Conservation (phyloP, 2,329 filamentous ascomycete genomes). For the Zymoseptoria tritici region DNA sequence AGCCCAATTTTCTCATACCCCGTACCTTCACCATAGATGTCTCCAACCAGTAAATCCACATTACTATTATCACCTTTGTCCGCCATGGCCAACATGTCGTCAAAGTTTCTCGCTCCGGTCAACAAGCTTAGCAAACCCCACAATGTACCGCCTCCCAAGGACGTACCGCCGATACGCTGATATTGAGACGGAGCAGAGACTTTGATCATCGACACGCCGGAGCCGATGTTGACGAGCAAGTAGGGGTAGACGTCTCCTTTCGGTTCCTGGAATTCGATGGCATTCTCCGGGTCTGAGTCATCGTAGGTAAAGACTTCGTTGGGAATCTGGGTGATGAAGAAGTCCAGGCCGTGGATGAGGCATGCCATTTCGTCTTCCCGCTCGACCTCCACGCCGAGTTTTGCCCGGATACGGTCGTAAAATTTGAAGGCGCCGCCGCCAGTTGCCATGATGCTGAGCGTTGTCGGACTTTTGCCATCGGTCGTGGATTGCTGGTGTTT, state of each 20-base stretch:
- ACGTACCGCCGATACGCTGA: conserved; percentile 88
- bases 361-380: conserved; percentile 99
- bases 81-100: conserved; percentile 91
- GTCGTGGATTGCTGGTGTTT: conserved; percentile 55
- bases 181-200: conserved; percentile 83
- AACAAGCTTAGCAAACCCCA: conserved; percentile 90
- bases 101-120: conserved; percentile 90
- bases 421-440: conserved; percentile 95
- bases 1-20: conserved; percentile 95
- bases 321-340: conserved; percentile 97
- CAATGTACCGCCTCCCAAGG: conserved; percentile 90
- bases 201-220: conserved; percentile 94
- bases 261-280: conserved; percentile 80
- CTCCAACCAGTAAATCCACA: conserved; percentile 94
- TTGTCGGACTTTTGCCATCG: conserved; percentile 30
- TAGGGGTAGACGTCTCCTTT: conserved; percentile 87
- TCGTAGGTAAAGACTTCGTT: conserved; percentile 96
- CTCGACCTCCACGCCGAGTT: conserved; percentile 77
- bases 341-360: conserved; percentile 85
- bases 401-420: conserved; percentile 81
- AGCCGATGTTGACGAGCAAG: conserved; percentile 95
- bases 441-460: conserved; percentile 88
- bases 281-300: conserved; percentile 58
- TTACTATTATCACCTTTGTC: conserved; percentile 85
- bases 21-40: conserved; percentile 95